These are phyloP conservation scores for Thermothelomyces thermophilus DNA, from an alignment of 2,329 filamentous ascomycete species.

Conservation along the genomic window DNA sequence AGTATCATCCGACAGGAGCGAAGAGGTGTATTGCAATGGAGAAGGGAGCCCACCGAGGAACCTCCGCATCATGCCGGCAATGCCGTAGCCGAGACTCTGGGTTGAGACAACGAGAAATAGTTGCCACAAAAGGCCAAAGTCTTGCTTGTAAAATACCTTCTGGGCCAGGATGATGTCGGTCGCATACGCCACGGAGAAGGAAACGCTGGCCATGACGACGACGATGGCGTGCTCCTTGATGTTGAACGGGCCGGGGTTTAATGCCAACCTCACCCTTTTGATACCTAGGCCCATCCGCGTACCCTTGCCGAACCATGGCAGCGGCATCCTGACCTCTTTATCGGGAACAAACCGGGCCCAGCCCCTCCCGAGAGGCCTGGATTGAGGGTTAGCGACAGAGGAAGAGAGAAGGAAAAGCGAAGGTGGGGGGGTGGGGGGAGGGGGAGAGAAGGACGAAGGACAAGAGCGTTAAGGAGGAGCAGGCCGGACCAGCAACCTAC, in stretches of 20 bases:
- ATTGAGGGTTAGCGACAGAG: not conserved
- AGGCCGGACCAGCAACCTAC: not conserved
- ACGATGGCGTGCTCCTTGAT: slow-evolving; percentile 65
- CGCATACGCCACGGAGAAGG: slow-evolving; percentile 63
- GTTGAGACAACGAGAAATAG: slow-evolving; percentile 60
- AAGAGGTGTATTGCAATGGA: not conserved
- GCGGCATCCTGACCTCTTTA: slow-evolving; percentile 32
- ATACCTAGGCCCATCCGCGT: not conserved
- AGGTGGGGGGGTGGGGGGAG: too few species aligned
- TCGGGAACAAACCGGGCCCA: slow-evolving; percentile 53
- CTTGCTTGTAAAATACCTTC: slow-evolving; percentile 63
- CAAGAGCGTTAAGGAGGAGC: too few species aligned
- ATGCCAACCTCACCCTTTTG: slow-evolving; percentile 25
- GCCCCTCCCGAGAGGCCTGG: slow-evolving; percentile 48
- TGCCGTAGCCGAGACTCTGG: slow-evolving; percentile 63
- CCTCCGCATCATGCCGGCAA: slow-evolving; percentile 60
- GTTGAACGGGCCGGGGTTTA: slow-evolving; percentile 66
- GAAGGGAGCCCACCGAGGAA: slow-evolving; percentile 46
- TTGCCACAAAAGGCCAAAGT: slow-evolving; percentile 61
- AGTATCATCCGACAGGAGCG: not conserved
- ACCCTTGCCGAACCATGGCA: not conserved
- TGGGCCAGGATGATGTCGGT: slow-evolving; percentile 70
- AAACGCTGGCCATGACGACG: slow-evolving; percentile 64
- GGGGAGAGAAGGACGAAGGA: too few species aligned
- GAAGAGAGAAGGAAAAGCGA: too few species aligned